These are phyloP conservation scores for Lentinula sp. DNA, from an alignment of 768 basidiomycete genomes.

Conservation along the genomic window DNA sequence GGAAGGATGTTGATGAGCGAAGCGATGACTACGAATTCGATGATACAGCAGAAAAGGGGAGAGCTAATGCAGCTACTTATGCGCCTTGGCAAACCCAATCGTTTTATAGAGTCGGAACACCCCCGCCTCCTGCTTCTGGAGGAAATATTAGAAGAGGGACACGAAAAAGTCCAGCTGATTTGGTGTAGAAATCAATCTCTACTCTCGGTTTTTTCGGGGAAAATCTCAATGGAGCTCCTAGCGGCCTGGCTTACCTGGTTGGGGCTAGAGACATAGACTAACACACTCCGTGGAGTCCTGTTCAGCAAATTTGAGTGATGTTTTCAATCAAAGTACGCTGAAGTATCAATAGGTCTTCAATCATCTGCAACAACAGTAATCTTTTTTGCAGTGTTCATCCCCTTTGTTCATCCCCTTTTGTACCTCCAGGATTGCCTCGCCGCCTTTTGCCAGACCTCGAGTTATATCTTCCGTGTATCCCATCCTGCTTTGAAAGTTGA, in stretches of 20 bases:
- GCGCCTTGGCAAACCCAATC: background rate
- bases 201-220: no score
- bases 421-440: constrained; percentile 26
- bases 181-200: background rate
- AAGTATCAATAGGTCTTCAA: no score
- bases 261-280: no score
- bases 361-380: constrained; percentile 5
- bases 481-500: background rate
- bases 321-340: no score
- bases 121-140: background rate
- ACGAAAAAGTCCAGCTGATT: background rate
- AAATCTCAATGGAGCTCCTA: constrained; percentile 12
- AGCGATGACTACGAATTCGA: background rate
- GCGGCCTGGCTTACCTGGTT: no score
- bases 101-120: background rate
- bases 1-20: constrained; percentile 27
- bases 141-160: background rate
- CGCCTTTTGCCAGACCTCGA: constrained; percentile 32
- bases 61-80: background rate
- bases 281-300: no score
- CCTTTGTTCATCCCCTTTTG: constrained; percentile 27
- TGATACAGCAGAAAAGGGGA: background rate
- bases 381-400: constrained; percentile 23
- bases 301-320: no score
- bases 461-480: constrained; percentile 39